A percentile compares a stretch with the other conserved stretches of the same genome.
Evolutionary conservation across 176 grass and related monocot species (phyloP).

Genomic region (Hordeum marinum): DNA sequence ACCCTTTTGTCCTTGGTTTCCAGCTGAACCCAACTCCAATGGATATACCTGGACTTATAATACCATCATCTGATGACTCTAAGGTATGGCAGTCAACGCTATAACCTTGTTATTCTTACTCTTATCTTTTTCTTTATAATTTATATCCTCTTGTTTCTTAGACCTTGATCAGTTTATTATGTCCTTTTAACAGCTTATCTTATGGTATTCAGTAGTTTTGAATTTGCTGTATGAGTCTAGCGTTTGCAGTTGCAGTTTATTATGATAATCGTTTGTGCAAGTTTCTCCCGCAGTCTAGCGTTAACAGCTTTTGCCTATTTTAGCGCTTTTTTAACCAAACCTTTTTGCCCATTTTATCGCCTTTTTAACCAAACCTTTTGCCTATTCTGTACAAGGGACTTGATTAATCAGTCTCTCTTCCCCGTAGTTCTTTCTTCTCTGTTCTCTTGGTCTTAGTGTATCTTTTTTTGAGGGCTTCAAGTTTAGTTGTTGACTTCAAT

Average conservation of each 20-base stretch:
- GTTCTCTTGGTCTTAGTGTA: not conserved
- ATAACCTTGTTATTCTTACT: not conserved
- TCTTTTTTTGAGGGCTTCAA: not conserved
- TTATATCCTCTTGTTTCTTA: not conserved
- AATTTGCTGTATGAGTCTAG: not conserved
- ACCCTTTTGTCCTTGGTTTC: conserved; percentile 96
- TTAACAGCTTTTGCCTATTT: not conserved
- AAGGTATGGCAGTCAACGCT: conserved; percentile 49
- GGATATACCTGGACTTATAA: conserved; percentile 85
- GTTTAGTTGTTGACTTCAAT: not conserved
- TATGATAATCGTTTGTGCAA: not conserved
- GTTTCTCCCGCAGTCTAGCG: too few relatives aligned
- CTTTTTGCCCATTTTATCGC: too few relatives aligned
- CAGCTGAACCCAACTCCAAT: conserved; percentile 98
- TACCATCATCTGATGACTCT: conserved; percentile 93
- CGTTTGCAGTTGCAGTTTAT: not conserved
- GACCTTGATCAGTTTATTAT: not conserved
- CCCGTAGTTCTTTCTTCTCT: not conserved
- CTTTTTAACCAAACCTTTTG: too few relatives aligned
- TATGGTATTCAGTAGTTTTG: not conserved
- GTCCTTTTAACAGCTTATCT: not conserved
- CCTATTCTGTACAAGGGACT: too few relatives aligned
- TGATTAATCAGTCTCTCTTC: not conserved
- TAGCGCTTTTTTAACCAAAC: not conserved
- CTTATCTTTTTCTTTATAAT: not conserved